Conservation (phyloP, 108 stramenopile genomes). For the Fragilariopsis cylindrus region DNA sequence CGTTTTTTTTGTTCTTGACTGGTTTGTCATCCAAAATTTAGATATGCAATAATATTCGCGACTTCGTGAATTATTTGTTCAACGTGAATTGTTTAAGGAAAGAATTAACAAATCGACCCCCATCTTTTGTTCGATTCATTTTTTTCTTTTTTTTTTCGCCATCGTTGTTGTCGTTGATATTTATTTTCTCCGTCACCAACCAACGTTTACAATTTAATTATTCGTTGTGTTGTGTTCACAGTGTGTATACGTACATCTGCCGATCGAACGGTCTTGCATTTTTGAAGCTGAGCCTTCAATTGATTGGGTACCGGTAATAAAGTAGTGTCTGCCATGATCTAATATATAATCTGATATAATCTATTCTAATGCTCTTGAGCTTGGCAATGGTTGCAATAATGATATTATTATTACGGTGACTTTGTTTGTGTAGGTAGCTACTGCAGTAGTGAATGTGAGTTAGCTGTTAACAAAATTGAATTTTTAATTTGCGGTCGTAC, state of each 20-base stretch:
- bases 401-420: no score
- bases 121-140: not conserved
- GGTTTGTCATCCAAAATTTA: no score
- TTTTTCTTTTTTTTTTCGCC: not conserved
- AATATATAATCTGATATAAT: no score
- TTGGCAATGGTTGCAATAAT: no score
- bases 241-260: slow-evolving; percentile 20
- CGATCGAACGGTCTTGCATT: slow-evolving; percentile 48
- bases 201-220: not conserved
- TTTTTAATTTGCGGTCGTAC: no score
- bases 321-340: slow-evolving; percentile 22
- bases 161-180: not conserved
- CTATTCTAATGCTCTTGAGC: no score
- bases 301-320: slow-evolving; percentile 43
- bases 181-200: not conserved
- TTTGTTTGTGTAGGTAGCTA: no score
- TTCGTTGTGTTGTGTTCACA: not conserved
- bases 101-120: not conserved
- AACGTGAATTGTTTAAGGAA: not conserved
- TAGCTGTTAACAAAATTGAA: no score
- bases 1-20: no score
- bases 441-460: no score
- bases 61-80: not conserved
- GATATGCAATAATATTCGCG: no score
- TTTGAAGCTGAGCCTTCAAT: slow-evolving; percentile 40